A percentile compares a stretch with the other conserved stretches of the same genome.
Evolutionary conservation across 176 grass and related monocot species (phyloP).

Genomic region (Zizania latifolia): DNA sequence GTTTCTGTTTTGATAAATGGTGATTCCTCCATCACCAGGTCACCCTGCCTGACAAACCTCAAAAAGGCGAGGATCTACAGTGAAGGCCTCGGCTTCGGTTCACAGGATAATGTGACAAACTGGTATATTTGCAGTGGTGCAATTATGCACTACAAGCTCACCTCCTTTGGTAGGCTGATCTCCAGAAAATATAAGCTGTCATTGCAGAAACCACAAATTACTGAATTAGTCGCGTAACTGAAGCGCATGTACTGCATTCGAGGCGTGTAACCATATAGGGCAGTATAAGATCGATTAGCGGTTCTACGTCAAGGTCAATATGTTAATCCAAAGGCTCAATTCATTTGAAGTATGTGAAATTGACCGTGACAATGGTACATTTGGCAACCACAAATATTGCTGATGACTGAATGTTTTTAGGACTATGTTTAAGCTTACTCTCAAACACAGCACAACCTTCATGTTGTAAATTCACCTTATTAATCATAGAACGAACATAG

Average conservation of each 20-base stretch:
- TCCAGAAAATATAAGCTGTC: slow-evolving; percentile 92
- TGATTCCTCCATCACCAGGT: background rate
- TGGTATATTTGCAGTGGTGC: background rate
- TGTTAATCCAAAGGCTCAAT: background rate
- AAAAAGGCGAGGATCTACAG: background rate
- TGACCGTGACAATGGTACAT: background rate
- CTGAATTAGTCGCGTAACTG: slow-evolving; percentile 29
- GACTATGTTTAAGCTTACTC: background rate
- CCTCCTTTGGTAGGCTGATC: slow-evolving; percentile 80
- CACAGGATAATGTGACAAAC: background rate
- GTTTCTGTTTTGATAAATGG: background rate
- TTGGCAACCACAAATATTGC: background rate
- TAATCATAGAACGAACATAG: background rate
- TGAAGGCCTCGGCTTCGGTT: background rate
- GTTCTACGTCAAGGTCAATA: background rate
- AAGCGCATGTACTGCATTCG: background rate
- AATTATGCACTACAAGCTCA: slow-evolving; percentile 38
- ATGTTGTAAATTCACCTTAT: too few species aligned
- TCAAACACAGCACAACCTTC: too few species aligned
- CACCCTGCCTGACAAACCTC: background rate
- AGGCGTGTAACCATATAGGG: background rate
- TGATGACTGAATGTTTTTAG: background rate
- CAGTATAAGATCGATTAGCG: background rate
- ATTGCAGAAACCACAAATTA: slow-evolving; percentile 11
- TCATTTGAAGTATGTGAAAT: background rate